Base-by-base conservation (phyloP, 352 stramenopile genomes). In the Phytophthora hibernalis region DNA sequence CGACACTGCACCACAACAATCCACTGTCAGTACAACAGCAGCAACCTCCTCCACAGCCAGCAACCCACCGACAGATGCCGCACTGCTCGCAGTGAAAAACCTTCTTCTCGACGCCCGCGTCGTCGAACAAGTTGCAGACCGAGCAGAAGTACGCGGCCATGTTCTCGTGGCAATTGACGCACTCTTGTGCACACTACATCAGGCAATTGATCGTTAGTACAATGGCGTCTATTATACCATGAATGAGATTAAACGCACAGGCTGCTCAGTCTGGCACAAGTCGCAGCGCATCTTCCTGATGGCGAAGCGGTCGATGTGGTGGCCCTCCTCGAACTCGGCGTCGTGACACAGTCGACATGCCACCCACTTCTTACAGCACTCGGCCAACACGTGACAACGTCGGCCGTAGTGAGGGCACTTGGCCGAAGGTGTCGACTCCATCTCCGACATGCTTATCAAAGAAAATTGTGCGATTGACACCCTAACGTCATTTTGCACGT, bases 51-150 rank as follows among this genome's bases (percentile, higher is more conserved):
- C 26, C 26, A 31, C 26, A 31, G 26, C 26, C 26, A 31, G 9
- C 26, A 35, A 74, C 74, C 30, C 45, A 90, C 82, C 85, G 71
- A 57, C 85, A 93, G 53, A 93, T 93, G 50, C 85, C 85, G 69
- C 85, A 92, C 44, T 85, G 80, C 30, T 83, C 77, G 72, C 83
- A 91, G 53, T 93, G 85, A 65, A 92, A 91, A 54, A 90, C 77
- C 60, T 91, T 22, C 61, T 92, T 92, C 57, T 73, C 55, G 4
- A 66, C 48, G 22, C 83, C 82, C n/a, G 76, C 73, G 44, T 90
- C 70, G 69, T 92, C 83, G 53, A 93, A 92, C 30, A 92, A 69
- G 37, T 92, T 92, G 82, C 85, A 92, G 10, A 83, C 65, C 12
- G 56, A 43, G 69, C 85, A 93, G 53, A 90, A 91, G 60, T 91